Conservation (phyloP, 768 basidiomycete genomes). For the Naganishia vishniacii region DNA sequence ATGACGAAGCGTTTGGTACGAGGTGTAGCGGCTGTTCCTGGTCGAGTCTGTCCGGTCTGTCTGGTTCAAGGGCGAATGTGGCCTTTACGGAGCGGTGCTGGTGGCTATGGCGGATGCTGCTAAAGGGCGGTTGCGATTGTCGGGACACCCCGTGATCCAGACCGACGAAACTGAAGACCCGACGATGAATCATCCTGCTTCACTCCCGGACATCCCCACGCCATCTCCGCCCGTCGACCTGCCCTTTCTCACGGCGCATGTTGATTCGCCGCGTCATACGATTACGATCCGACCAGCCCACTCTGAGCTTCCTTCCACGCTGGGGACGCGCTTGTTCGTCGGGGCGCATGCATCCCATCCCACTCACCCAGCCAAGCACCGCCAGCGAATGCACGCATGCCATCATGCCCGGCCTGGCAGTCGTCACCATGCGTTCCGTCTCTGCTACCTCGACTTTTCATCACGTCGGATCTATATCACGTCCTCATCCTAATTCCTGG, state of each 20-base stretch:
- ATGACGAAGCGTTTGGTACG: conserved; percentile 29
- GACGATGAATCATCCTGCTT: conserved; percentile 14
- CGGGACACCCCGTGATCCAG: too few relatives aligned
- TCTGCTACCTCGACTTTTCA: too few relatives aligned
- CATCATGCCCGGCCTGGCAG: neutral
- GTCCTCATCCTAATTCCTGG: too few relatives aligned
- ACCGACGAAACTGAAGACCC: neutral
- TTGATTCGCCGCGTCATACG: conserved; percentile 2
- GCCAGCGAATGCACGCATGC: neutral
- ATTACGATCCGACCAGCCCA: neutral
- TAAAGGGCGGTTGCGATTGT: too few relatives aligned
- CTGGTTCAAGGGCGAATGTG: too few relatives aligned
- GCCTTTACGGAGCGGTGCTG: neutral
- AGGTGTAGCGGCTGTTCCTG: neutral
- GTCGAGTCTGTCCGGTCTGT: neutral
- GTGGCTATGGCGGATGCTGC: neutral
- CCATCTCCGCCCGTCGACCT: neutral
- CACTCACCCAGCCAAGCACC: conserved; percentile 12
- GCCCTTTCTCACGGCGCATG: neutral
- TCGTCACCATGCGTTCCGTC: conserved; percentile 12
- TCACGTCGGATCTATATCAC: too few relatives aligned
- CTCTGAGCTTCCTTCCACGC: neutral
- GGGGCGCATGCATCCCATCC: too few relatives aligned
- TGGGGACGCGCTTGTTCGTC: conserved; percentile 19
- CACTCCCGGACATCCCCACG: neutral